Percentiles rank a stretch among this genome's conserved stretches.
Conservation (phyloP, 176 grass and related monocot species). For the Rhynchospora breviuscula region DNA sequence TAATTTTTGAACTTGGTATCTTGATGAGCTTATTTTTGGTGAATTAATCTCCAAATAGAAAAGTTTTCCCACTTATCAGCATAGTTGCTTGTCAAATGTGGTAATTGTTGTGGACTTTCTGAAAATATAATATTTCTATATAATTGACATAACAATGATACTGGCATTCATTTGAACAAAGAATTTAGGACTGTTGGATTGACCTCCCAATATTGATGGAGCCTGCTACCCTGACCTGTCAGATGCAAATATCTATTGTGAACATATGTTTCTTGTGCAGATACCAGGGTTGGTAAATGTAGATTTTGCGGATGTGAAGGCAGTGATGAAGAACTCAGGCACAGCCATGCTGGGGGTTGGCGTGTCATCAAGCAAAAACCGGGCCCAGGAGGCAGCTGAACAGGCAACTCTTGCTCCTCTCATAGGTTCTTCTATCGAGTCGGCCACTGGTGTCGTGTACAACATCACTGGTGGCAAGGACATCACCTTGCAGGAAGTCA, state of each 20-base stretch:
- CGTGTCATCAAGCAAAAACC: constrained; percentile 87
- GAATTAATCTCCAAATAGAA: neutral
- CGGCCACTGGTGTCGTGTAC: constrained; percentile 84
- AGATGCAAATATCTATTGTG: neutral
- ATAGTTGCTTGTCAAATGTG: neutral
- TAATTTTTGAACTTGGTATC: neutral
- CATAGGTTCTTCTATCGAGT: constrained; percentile 89
- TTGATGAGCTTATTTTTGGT: neutral
- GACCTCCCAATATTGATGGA: neutral
- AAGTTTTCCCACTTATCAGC: neutral
- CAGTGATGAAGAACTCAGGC: constrained; percentile 92
- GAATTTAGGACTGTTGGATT: neutral
- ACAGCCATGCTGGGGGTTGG: constrained; percentile 91
- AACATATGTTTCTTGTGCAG: constrained; percentile 32
- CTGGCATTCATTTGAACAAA: neutral
- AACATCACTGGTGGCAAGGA: constrained; percentile 96
- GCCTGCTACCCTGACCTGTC: neutral
- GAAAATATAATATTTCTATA: neutral
- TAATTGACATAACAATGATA: neutral
- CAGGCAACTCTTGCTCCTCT: constrained; percentile 92
- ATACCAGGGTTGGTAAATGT: constrained; percentile 96
- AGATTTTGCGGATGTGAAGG: constrained; percentile 98
- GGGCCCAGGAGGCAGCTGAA: constrained; percentile 93
- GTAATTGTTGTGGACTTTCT: neutral
- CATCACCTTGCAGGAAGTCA: constrained; percentile 96